Percentiles rank a stretch among this genome's conserved stretches.
These are phyloP conservation scores for Pinus tabuliformis DNA, from an alignment of 75 land plant species.

Conservation along the genomic window DNA sequence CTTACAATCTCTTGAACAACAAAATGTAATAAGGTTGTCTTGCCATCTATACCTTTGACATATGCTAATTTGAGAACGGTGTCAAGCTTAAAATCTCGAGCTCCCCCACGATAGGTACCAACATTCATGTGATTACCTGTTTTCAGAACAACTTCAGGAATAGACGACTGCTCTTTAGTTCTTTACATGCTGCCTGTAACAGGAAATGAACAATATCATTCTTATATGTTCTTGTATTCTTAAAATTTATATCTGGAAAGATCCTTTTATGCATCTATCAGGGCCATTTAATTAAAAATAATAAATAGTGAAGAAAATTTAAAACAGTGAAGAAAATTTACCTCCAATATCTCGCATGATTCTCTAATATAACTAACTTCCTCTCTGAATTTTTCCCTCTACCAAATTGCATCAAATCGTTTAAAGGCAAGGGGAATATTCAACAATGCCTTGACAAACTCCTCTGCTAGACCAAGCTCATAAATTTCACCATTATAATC, in stretches of 20 bases:
- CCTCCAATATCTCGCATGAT: slow-evolving; percentile 73
- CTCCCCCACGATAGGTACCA: no score
- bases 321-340: slow-evolving; percentile 11
- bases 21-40: slow-evolving; percentile 89
- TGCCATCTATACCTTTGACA: slow-evolving; percentile 90
- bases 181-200: slow-evolving; percentile 87
- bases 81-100: no score
- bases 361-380: slow-evolving; percentile 57
- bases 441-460: slow-evolving; percentile 62
- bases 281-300: neutral
- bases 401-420: no score
- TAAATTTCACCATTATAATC: slow-evolving; percentile 52
- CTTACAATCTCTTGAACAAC: slow-evolving; percentile 87
- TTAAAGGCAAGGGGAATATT: no score
- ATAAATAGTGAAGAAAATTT: no score
- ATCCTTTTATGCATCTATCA: neutral
- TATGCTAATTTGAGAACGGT: no score
- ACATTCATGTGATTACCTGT: no score
- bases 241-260: neutral
- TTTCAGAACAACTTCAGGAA: no score
- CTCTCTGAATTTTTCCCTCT: no score
- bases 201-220: slow-evolving; percentile 14
- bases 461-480: slow-evolving; percentile 76
- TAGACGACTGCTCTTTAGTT: slow-evolving; percentile 64
- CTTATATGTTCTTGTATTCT: neutral